These are phyloP conservation scores for Coemansia sp. DNA, from an alignment of 192 early-diverging fungal species.

Conservation along the genomic window DNA sequence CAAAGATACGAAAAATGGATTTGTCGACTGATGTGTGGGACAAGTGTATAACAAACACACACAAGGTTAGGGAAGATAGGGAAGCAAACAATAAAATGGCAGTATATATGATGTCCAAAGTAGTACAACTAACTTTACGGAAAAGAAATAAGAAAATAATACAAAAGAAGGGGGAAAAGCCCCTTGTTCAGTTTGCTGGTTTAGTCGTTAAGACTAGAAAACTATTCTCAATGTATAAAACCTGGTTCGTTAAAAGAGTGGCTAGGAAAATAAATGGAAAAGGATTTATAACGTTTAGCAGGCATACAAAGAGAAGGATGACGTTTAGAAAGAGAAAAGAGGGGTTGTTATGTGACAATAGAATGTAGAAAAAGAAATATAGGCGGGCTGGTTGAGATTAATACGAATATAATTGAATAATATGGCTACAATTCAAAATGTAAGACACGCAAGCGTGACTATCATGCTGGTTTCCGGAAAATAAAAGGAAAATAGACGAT, in stretches of 20 bases:
- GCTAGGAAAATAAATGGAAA: not conserved
- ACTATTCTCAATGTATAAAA: not conserved
- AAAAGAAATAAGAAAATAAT: slow-evolving; percentile 9
- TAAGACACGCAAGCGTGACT: slow-evolving; percentile 9
- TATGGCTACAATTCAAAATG: not conserved
- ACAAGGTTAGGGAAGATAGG: not conserved
- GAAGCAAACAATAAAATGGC: slow-evolving; percentile 10
- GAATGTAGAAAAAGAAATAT: no score
- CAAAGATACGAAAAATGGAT: not conserved
- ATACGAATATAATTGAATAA: not conserved
- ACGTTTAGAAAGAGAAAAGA: no score
- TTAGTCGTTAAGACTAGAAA: not conserved
- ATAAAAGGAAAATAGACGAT: not conserved
- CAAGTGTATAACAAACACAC: not conserved
- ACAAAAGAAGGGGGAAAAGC: slow-evolving; percentile 1
- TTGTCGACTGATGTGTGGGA: no score
- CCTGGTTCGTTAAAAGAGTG: not conserved
- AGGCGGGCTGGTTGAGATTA: not conserved
- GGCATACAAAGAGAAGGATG: no score
- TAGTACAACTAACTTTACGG: not conserved
- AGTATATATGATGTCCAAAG: not conserved
- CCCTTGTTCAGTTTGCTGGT: not conserved
- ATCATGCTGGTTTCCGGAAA: slow-evolving; percentile 1
- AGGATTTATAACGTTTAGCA: no score
- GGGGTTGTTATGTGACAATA: no score